Percentiles rank a stretch among this genome's conserved stretches.
Conservation (phyloP, 495 filamentous ascomycete genomes). For the Aspergillus sclerotioniger region DNA sequence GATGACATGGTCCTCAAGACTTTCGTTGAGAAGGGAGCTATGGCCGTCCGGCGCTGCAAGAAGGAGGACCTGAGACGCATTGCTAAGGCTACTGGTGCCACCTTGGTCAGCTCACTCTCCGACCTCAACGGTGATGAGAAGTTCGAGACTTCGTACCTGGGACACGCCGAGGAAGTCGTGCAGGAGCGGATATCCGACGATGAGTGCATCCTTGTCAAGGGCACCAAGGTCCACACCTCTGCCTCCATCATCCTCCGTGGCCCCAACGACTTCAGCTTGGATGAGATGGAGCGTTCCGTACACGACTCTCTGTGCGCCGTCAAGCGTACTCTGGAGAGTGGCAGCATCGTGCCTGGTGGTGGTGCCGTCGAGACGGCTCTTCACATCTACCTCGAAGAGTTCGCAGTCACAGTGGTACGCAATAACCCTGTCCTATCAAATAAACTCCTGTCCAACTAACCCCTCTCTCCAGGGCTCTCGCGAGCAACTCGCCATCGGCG, state of each 20-base stretch:
- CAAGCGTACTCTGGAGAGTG: constrained; percentile 95
- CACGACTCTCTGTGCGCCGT: constrained; percentile 96
- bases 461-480: constrained; percentile 66
- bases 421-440: background rate
- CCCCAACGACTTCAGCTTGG: constrained; percentile 92
- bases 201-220: constrained; percentile 96
- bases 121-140: constrained; percentile 97
- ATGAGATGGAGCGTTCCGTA: constrained; percentile 98
- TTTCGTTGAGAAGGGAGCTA: constrained; percentile 92
- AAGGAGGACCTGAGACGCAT: constrained; percentile 98
- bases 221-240: constrained; percentile 87
- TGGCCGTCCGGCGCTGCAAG: constrained; percentile 96
- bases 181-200: constrained; percentile 98
- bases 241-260: constrained; percentile 97
- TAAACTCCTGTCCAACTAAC: constrained; percentile 17
- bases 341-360: constrained; percentile 93
- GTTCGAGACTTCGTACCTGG: constrained; percentile 86
- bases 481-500: constrained; percentile 96
- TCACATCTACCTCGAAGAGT: constrained; percentile 99
- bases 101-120: constrained; percentile 85
- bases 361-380: constrained; percentile 98
- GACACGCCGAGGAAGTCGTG: constrained; percentile 88
- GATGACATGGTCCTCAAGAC: constrained; percentile 93
- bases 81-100: constrained; percentile 93
- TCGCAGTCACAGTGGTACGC: constrained; percentile 89